Evolutionary conservation across 345 rosid species (phyloP).

Genomic region (Geranium rotundifolium): DNA sequence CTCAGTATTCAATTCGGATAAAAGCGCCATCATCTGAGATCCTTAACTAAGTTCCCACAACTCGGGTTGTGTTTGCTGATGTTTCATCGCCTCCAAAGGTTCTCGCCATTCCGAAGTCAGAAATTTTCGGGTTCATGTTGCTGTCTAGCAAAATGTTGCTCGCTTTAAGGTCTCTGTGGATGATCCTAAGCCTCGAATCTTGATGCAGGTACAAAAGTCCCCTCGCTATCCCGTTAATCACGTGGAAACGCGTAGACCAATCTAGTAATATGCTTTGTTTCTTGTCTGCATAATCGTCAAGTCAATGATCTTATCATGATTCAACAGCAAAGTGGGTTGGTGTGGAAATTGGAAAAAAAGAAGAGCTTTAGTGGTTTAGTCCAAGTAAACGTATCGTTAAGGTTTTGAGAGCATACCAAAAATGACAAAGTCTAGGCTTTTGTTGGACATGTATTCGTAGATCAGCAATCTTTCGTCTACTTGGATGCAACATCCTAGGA

Average conservation of each 20-base stretch:
- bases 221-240: constrained; percentile 30
- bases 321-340: no score
- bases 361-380: no score
- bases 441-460: constrained; percentile 24
- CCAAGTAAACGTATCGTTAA: neutral
- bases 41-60: constrained; percentile 1
- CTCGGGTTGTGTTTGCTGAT: constrained; percentile 1
- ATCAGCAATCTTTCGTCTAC: constrained; percentile 14
- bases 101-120: constrained; percentile 30
- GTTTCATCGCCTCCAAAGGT: constrained; percentile 22
- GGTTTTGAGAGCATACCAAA: neutral
- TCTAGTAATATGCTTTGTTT: constrained; percentile 8
- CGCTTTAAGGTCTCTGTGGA: constrained; percentile 23
- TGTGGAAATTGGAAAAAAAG: neutral
- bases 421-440: constrained; percentile 11
- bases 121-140: constrained; percentile 32
- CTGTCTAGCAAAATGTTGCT: constrained; percentile 24
- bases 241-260: constrained; percentile 21
- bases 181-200: constrained; percentile 29
- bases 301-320: no score
- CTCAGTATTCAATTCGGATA: no score
- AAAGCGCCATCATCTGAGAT: no score
- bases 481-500: constrained; percentile 19
- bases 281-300: neutral
- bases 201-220: constrained; percentile 36